Conservation (phyloP, 2,329 filamentous ascomycete species). For the Nemania serpens region DNA sequence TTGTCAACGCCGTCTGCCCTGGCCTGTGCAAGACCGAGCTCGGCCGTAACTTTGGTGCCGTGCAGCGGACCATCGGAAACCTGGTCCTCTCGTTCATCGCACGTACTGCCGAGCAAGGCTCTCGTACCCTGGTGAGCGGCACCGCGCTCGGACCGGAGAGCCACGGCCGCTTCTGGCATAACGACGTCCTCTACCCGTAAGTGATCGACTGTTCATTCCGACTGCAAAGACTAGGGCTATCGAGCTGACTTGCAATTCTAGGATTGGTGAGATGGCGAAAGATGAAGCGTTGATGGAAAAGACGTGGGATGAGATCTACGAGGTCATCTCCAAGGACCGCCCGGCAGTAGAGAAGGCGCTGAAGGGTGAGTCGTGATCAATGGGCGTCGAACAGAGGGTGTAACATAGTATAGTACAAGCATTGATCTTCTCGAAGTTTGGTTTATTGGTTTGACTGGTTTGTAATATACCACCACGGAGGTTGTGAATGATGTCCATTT, state of each 20-base stretch:
- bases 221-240: too few species aligned
- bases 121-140: slow-evolving; percentile 12
- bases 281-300: background rate
- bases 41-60: background rate
- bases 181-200: slow-evolving; percentile 7
- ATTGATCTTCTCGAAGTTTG: too few species aligned
- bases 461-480: too few species aligned
- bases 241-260: background rate
- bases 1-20: slow-evolving; percentile 14
- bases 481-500: too few species aligned
- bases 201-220: background rate
- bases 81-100: background rate
- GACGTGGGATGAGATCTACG: slow-evolving; percentile 1
- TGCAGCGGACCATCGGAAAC: background rate
- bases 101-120: slow-evolving; percentile 15
- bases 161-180: slow-evolving; percentile 12
- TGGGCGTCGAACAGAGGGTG: too few species aligned
- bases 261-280: slow-evolving; percentile 1
- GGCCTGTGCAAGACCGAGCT: slow-evolving; percentile 18
- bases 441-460: too few species aligned
- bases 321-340: background rate
- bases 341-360: background rate
- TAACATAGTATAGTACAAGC: too few species aligned
- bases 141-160: slow-evolving; percentile 18
- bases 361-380: too few species aligned